phyloP scores from a whole-genome alignment of 2,329 filamentous ascomycete genomes.

The Chaetomium sp. region DNA sequence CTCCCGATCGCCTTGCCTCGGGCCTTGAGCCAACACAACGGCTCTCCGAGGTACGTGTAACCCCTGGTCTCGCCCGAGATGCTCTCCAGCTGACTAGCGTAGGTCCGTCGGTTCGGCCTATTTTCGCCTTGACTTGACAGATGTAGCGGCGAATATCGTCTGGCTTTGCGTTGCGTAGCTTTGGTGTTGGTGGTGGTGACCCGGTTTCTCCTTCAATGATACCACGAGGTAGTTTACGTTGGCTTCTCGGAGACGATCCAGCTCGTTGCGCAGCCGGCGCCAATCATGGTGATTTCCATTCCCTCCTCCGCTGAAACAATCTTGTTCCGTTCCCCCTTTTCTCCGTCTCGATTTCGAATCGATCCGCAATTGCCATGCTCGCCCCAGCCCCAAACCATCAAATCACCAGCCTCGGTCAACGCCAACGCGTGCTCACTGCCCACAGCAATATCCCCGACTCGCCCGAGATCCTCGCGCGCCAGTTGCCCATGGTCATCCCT shows the following conservation, averaged over 20 bases:
- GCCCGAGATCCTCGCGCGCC: slow-evolving; percentile 62
- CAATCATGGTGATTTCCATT: slow-evolving; percentile 61
- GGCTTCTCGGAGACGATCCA: slow-evolving; percentile 63
- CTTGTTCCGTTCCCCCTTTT: slow-evolving; percentile 69
- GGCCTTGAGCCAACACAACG: slow-evolving; percentile 72
- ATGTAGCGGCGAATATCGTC: neutral
- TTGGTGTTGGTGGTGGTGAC: neutral
- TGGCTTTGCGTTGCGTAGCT: neutral
- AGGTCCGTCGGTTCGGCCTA: slow-evolving; percentile 41
- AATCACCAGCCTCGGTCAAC: slow-evolving; percentile 63
- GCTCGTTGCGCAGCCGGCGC: slow-evolving; percentile 88
- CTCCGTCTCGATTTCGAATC: slow-evolving; percentile 62
- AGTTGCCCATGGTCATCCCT: slow-evolving; percentile 84
- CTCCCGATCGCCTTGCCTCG: slow-evolving; percentile 33
- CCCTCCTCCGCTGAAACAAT: slow-evolving; percentile 61
- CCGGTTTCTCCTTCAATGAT: slow-evolving; percentile 4
- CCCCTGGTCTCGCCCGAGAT: neutral
- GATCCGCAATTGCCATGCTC: slow-evolving; percentile 96
- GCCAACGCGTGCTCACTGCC: slow-evolving; percentile 91
- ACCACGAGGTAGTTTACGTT: slow-evolving; percentile 21
- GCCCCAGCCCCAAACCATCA: slow-evolving; percentile 93
- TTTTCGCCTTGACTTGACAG: slow-evolving; percentile 35
- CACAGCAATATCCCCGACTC: slow-evolving; percentile 66
- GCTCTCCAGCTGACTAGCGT: slow-evolving; percentile 33
- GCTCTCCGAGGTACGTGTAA: slow-evolving; percentile 64